Conservation (phyloP, 768 basidiomycete species). For the Leccinum broughii region DNA sequence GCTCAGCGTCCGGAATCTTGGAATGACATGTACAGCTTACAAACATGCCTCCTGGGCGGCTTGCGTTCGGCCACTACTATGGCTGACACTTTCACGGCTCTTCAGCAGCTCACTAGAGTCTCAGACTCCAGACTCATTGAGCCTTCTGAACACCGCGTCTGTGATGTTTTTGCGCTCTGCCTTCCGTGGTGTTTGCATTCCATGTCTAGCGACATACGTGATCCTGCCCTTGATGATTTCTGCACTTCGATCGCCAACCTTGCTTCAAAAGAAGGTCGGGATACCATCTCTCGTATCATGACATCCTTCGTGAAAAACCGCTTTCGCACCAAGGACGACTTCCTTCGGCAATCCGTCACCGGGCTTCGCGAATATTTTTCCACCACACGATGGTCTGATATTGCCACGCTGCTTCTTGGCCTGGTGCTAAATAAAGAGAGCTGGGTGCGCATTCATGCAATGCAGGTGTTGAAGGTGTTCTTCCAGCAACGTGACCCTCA, state of each 20-base stretch:
- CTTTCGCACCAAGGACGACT: conserved; percentile 92
- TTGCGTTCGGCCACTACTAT: conserved; percentile 77
- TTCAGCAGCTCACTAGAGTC: conserved; percentile 62
- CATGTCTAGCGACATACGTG: conserved; percentile 62
- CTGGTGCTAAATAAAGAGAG: conserved; percentile 79
- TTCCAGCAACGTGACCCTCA: conserved; percentile 84
- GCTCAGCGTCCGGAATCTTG: conserved; percentile 71
- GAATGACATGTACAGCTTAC: conserved; percentile 63
- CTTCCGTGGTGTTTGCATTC: conserved; percentile 89
- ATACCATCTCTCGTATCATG: conserved; percentile 87
- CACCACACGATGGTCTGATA: conserved; percentile 70
- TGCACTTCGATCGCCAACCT: conserved; percentile 71
- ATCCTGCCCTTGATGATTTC: conserved; percentile 64
- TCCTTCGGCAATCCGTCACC: conserved; percentile 83
- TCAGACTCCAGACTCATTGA: conserved; percentile 70
- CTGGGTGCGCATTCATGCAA: conserved; percentile 79
- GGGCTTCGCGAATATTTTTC: conserved; percentile 87
- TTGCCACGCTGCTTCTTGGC: conserved; percentile 83
- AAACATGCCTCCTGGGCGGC: conserved; percentile 71
- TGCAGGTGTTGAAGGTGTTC: conserved; percentile 87
- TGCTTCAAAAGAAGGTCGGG: conserved; percentile 69
- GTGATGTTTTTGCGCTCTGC: conserved; percentile 78
- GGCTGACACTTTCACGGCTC: conserved; percentile 61
- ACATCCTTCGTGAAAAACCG: conserved; percentile 82
- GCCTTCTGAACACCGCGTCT: conserved; percentile 63